phyloP scores from a whole-genome alignment of 495 filamentous ascomycete species.

The Xylaria longipes region DNA sequence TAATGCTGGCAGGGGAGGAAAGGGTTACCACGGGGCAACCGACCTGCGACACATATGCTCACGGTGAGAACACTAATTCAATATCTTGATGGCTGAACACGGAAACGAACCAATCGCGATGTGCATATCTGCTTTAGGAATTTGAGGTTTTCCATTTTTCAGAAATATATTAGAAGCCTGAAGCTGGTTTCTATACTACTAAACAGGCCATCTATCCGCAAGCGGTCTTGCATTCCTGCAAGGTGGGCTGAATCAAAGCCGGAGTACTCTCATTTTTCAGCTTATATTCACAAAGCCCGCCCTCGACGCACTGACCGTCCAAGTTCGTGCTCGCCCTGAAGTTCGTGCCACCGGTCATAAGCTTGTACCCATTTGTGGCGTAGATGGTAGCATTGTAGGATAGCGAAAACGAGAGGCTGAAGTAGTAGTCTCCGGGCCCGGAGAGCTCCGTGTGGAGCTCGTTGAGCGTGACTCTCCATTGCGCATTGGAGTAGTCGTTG shows the following conservation, averaged over 20 bases:
- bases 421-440: constrained; percentile 23
- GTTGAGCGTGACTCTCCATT: constrained; percentile 31
- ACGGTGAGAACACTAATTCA: not conserved
- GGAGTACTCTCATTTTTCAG: constrained; percentile 27
- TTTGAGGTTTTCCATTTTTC: not conserved
- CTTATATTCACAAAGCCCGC: constrained; percentile 25
- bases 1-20: too few relatives aligned
- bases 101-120: not conserved
- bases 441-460: constrained; percentile 25
- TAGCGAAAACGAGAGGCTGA: constrained; percentile 30
- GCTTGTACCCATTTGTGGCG: constrained; percentile 28
- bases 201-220: constrained; percentile 20
- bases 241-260: constrained; percentile 28
- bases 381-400: constrained; percentile 26
- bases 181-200: not conserved
- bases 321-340: constrained; percentile 23
- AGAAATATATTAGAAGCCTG: not conserved
- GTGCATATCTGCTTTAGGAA: not conserved
- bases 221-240: constrained; percentile 32
- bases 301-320: constrained; percentile 27
- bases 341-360: not conserved
- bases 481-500: constrained; percentile 6
- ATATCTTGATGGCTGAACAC: not conserved
- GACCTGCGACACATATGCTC: not conserved
- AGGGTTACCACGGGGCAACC: too few relatives aligned